These are phyloP conservation scores for Diaporthe velutina DNA, from an alignment of 2,329 filamentous ascomycete species.

Conservation along the genomic window DNA sequence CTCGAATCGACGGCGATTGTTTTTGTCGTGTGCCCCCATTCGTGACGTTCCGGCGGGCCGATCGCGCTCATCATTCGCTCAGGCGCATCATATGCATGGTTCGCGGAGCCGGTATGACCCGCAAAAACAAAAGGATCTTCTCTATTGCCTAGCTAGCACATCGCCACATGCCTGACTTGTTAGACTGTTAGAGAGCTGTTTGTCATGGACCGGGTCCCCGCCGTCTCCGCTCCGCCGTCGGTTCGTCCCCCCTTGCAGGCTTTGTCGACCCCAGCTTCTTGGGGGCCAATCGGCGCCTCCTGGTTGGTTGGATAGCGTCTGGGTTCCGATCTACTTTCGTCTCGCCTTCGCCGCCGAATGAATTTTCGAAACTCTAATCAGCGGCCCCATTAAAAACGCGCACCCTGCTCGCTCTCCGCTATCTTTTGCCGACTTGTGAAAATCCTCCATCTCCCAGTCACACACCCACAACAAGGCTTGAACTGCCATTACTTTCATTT, in stretches of 20 bases:
- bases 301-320: conserved; percentile 38
- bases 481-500: conserved; percentile 35
- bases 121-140: conserved; percentile 24
- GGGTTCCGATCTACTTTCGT: conserved; percentile 46
- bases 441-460: conserved; percentile 4
- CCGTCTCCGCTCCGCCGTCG: conserved; percentile 22
- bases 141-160: neutral
- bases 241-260: conserved; percentile 17
- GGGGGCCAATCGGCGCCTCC: conserved; percentile 29
- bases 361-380: conserved; percentile 31
- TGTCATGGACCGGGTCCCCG: neutral
- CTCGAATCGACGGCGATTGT: conserved; percentile 15
- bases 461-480: neutral
- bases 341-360: conserved; percentile 15
- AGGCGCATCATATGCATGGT: conserved; percentile 12
- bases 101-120: conserved; percentile 22
- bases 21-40: neutral
- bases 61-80: conserved; percentile 33
- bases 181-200: neutral
- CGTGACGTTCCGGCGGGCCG: conserved; percentile 29
- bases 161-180: too few relatives aligned
- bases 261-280: conserved; percentile 19
- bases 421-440: conserved; percentile 19
- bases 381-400: conserved; percentile 32
- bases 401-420: conserved; percentile 23